Evolutionary conservation across 148 eudicot species (phyloP), one percentile per base, ranked within the genome.

Genomic region (Cornus florida): DNA sequence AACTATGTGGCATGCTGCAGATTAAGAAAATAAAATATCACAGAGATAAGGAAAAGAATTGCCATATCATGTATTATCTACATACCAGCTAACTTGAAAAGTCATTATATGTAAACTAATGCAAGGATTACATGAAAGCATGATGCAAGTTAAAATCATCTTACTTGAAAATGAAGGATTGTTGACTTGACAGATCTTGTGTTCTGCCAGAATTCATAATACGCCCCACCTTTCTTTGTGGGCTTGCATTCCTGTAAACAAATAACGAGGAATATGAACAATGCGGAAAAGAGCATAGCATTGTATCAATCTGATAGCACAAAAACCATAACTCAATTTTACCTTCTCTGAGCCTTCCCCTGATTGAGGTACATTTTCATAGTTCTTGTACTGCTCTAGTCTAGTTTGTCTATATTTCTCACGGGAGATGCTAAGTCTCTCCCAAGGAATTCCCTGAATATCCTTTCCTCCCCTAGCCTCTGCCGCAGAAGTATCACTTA

Each of bases 361-460:
- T 68, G 97, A 92, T n/a, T 83, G 88, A 76, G 92, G 90, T 72
- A 94, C 76, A 53, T 92, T 94, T 80, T 92, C 98, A 80, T 92
- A 94, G 79, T 92, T 92, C 81, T 85, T 94, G 71, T 94, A 94
- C 81, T 92, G 94, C 70, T 92, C 89, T 67, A 94, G 67, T 72
- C 97, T 87, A 50, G 90, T 92, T 76, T 92, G 90, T 68, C 97
- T 87, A 78, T 91, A 94, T 81, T 89, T 88, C 71, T 94, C 94
- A 76, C 97, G 88, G 65, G 93, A 87, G 48, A 91, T 87, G 82
- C 87, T 87, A 56, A 91, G 92, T 77, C 87, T 85, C 57, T 90
- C 92, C 97, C 98, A 94, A 23, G 97, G 97, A 71, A 94, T 94
- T 38, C 97, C 98, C 86, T 94, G 98, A 75, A 94, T 91, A 79